Base-by-base conservation (phyloP, 2,329 filamentous ascomycete species). In the Cyclaneusma minus region DNA sequence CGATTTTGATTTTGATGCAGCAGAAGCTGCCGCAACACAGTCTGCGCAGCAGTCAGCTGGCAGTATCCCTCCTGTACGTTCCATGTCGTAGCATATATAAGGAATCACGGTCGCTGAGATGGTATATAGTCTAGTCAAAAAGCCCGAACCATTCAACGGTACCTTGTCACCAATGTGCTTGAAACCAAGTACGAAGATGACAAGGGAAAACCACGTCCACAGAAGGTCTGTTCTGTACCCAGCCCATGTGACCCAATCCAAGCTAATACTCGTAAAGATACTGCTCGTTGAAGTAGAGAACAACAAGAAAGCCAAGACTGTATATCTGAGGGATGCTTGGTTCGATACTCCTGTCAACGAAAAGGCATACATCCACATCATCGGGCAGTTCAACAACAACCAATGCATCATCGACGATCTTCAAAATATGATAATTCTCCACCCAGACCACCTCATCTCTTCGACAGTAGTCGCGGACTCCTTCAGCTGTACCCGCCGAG, bases 391-490 rank as follows among this genome's bases (percentile, higher is more conserved):
- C 41, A 38, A 52, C 1, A 62, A 56, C 10, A 80, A 81, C 2
- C 70, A 75, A 46, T 92, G 85, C 46, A 55, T 91, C 24, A 64
- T 95, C 35, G 79, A 92, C 45, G 83, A 95, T 47, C 61, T 66
- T 3, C 64, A 76, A 25, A 83, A 85, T 41, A 78, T 95, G 50
- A 58, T 98, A 26, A 84, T 98, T 30, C 56, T 98, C 9, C 85
- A 98, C 44, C 89, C 89, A 0, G 89, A 98, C 44, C 85, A 95
- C 52, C 66, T 98, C 17, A 78, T 98, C 28, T 95, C 89, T 3
- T 79, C 89, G 3, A 95, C 89, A 1, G 83, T 91, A 4, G 79
- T 98, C 22, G 85, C 84, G n/a, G 89, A 98, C 50, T 93, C 89
- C 0, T 93, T 95, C 47, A 76, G 74, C 13, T 98, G 89, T 46